Conservation (phyloP, 257 asterid genomes). For the Capsicum baccatum region DNA sequence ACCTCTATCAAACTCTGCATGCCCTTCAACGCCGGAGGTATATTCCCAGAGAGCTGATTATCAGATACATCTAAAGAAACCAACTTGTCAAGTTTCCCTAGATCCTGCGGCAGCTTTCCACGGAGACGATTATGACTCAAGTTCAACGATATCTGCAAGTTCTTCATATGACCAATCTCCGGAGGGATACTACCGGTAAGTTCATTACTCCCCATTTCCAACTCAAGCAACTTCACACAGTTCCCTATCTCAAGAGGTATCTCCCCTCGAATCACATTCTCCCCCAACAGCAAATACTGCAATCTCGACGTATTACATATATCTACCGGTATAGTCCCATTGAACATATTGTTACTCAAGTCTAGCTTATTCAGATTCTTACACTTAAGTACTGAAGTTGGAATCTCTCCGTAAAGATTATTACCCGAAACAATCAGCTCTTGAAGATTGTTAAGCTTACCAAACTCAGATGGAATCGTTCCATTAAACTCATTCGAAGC, state of each 20-base stretch:
- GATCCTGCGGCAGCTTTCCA: constrained; percentile 79
- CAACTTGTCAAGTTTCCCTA: constrained; percentile 87
- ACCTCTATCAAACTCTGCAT: constrained; percentile 95
- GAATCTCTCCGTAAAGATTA: constrained; percentile 72
- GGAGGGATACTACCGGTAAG: constrained; percentile 81
- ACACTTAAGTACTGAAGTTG: constrained; percentile 61
- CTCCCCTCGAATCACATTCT: constrained; percentile 68
- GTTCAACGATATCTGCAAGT: constrained; percentile 82
- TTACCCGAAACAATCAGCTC: constrained; percentile 85
- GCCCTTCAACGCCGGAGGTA: constrained; percentile 73
- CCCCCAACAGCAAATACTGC: constrained; percentile 74
- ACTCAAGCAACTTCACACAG: constrained; percentile 80
- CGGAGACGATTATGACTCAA: constrained; percentile 82
- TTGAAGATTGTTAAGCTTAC: constrained; percentile 68
- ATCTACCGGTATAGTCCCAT: constrained; percentile 69
- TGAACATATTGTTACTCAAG: constrained; percentile 71
- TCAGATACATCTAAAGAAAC: constrained; percentile 85
- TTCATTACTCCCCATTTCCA: constrained; percentile 75
- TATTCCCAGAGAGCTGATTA: constrained; percentile 82
- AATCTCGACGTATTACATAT: constrained; percentile 77
- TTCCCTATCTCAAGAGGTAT: constrained; percentile 85
- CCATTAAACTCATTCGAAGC: constrained; percentile 87
- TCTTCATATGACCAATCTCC: constrained; percentile 82
- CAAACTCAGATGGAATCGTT: constrained; percentile 75
- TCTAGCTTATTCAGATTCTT: constrained; percentile 87